Evolutionary conservation across 139 green algal species (phyloP), one percentile per base, ranked within the genome.

Genomic region (Parachlorella kessleri): DNA sequence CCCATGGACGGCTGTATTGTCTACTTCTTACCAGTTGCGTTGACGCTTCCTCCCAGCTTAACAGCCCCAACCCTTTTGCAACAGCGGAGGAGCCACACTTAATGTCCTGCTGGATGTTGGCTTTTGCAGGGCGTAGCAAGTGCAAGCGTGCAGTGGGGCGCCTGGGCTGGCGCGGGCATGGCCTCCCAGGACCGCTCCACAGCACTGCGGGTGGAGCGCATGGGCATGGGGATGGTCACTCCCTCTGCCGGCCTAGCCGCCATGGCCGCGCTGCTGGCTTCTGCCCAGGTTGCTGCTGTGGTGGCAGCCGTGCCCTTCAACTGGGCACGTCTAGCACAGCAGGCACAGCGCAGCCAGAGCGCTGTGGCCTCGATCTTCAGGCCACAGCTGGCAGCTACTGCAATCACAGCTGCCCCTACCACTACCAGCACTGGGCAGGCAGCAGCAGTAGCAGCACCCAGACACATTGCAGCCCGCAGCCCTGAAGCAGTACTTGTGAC

Each of bases 211-310:
- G 81, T 96, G 78, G 83, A 92, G 72, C 84, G 86, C n/a, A 92
- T 80, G 32, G 93, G 94, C 75, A 94, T 98, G 76, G 84, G 65
- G 0, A 41, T 87, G 70, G 37, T 93, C 28, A 28, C 64, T 6
- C 77, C 86, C 9, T 33, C 24, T 1, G n/a, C 75, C 14, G 89
- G 89, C 3, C 66, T 85, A 42, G 48, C 68, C 6, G 73, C 48
- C 2, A 38, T 84, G 30, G 9, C 41, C 66, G 28, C 30, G 6
- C 8, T 81, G 48, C 5, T 76, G 10, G 7, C 2, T 18, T 37
- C 84, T 7, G 24, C 65, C 21, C 6, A 38, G 48, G 14, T 48
- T 14, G 37, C 55, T 30, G 30, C 81, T 10, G 69, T 83, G 10
- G 66, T 79, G 28, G 75, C 75, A 2, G 81, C 48, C 5, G 81